Base-by-base conservation (phyloP, 1,284 basidiomycete species). In the Meira nashicola region DNA sequence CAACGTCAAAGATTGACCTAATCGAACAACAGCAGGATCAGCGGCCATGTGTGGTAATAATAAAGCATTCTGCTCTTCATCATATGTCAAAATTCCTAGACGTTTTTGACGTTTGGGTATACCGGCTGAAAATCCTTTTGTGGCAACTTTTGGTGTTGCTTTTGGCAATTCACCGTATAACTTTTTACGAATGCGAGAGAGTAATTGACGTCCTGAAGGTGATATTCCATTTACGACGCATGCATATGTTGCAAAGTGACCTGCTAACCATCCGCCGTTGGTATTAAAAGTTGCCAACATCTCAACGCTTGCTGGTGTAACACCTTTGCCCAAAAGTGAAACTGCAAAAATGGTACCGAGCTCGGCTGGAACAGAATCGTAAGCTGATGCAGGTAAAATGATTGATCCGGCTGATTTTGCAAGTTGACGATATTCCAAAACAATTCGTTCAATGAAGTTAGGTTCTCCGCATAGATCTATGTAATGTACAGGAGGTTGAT, bases 221-320 rank as follows among this genome's bases (percentile, higher is more conserved):
- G 61, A 41, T 39, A 65, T 62, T 33, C 63, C 63, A 46, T 62
- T 53, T 44, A 65, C 47, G 15, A 60, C 63, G 33, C 56, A 56
- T 17, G 62, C 63, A 41, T 65, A 65, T 8, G 63, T 65, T 12
- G 59, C 59, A 40, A 37, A 65, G 52, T 65, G 55, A 14, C 60
- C 49, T 40, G 49, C 39, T 12, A 46, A 23, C 21, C 25, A 33
- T 4, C 28, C 38, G 9, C 40, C 46, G 19, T 52, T 25, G 37
- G 44, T 37, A 7, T 55, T 25, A 2, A 65, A 52, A 41, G 43
- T 25, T 25, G 62, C 46, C 56, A 62, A 54, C 23, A 60, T 48
- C 46, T 65, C 63, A 10, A 59, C 50, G 12, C 57, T 55, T 1
- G 63, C 55, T 1, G 63, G 63, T 11, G 21, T 28, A 14, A 39